phyloP scores from a whole-genome alignment of 2,329 filamentous ascomycete genomes.

The Scorias spongiosa region DNA sequence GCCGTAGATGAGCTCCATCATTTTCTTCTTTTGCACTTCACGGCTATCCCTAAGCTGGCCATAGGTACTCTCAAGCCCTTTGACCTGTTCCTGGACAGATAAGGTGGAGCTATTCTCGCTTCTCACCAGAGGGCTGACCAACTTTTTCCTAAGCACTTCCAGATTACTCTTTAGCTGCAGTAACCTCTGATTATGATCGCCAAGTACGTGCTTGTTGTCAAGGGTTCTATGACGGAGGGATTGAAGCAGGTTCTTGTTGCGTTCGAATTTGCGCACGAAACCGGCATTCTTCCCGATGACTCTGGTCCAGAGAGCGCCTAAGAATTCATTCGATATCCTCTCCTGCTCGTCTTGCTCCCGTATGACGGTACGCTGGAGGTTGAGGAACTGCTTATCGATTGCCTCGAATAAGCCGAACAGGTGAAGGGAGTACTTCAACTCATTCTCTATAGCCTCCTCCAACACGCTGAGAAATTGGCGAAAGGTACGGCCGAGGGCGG shows the following conservation, averaged over 20 bases:
- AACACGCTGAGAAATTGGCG: conserved; percentile 74
- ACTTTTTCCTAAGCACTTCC: conserved; percentile 66
- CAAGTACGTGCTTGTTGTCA: conserved; percentile 70
- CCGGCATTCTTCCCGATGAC: conserved; percentile 63
- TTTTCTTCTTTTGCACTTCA: conserved; percentile 44
- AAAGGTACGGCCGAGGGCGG: conserved; percentile 73
- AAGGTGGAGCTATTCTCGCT: conserved; percentile 53
- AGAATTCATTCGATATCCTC: conserved; percentile 61
- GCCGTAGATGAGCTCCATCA: conserved; percentile 20
- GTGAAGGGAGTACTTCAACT: conserved; percentile 63
- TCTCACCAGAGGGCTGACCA: conserved; percentile 70
- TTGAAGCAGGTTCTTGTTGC: conserved; percentile 65
- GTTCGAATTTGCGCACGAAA: conserved; percentile 77
- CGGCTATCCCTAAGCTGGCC: conserved; percentile 61
- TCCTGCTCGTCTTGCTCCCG: conserved; percentile 74
- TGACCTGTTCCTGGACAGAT: conserved; percentile 71
- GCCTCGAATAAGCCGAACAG: conserved; percentile 84
- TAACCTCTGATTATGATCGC: conserved; percentile 74
- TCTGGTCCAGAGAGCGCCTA: conserved; percentile 72
- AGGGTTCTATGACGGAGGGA: conserved; percentile 72
- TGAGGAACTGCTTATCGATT: conserved; percentile 81
- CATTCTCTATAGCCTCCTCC: conserved; percentile 75
- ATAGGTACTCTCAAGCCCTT: conserved; percentile 65
- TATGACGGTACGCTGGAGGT: conserved; percentile 69
- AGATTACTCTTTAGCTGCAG: conserved; percentile 74